Conservation (phyloP, 2,329 filamentous ascomycete species). For the Colletotrichum destructivum region DNA sequence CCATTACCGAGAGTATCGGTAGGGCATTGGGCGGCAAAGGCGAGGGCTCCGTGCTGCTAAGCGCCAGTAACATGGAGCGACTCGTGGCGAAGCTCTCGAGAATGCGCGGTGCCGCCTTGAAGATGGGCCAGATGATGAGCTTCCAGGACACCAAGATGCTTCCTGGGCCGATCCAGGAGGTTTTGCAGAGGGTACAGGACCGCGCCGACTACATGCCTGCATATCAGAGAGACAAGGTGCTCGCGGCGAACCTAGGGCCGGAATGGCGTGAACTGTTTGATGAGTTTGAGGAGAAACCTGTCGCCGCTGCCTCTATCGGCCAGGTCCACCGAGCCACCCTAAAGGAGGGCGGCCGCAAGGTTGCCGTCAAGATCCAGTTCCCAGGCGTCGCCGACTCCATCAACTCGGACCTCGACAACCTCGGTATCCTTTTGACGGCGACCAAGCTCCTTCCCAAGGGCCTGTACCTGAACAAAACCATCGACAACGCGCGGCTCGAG, state of each 20-base stretch:
- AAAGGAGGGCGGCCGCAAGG: conserved; percentile 79
- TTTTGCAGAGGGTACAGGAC: conserved; percentile 95
- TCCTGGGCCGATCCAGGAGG: conserved; percentile 86
- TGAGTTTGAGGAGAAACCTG: conserved; percentile 90
- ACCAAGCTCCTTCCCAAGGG: conserved; percentile 92
- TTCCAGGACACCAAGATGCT: conserved; percentile 98
- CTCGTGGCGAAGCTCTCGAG: conserved; percentile 93
- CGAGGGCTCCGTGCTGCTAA: conserved; percentile 87
- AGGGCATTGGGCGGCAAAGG: conserved; percentile 79
- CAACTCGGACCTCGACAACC: conserved; percentile 94
- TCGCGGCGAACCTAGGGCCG: conserved; percentile 82
- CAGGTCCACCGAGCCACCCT: conserved; percentile 92
- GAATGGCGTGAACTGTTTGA: conserved; percentile 89
- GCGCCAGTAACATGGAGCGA: conserved; percentile 90
- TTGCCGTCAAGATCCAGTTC: conserved; percentile 98
- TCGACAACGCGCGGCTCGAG: conserved; percentile 92
- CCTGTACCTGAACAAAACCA: conserved; percentile 95
- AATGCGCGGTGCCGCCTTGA: conserved; percentile 97
- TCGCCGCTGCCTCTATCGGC: conserved; percentile 96
- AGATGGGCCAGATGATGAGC: conserved; percentile 97
- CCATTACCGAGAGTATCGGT: conserved; percentile 87
- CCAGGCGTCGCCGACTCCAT: conserved; percentile 96
- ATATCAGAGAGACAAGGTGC: conserved; percentile 90
- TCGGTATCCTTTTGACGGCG: conserved; percentile 90
- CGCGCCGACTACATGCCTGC: conserved; percentile 98